Evolutionary conservation across 495 filamentous ascomycete species (phyloP), one percentile per base, ranked within the genome.

Genomic region (Penicillium antarcticum): DNA sequence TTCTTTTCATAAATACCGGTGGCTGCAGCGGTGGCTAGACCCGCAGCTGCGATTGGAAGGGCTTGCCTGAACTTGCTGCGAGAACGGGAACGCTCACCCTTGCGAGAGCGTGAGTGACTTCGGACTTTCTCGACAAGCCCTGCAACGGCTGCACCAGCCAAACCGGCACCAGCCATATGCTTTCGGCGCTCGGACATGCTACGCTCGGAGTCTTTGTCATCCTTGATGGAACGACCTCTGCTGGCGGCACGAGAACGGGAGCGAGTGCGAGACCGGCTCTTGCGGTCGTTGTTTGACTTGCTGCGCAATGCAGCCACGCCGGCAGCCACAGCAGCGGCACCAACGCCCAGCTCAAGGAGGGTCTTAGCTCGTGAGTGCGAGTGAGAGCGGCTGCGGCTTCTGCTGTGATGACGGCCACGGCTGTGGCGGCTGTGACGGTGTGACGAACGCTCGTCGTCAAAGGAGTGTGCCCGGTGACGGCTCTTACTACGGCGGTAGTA

Each of bases 1-100:
- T 81, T 78, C 53, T 78, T 86, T 70, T 96, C 89, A 63, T 91
- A 95, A 12, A 95, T 62, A 35, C 88, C 89, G 57, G 87, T 86
- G 43, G 86, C 84, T 9, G 85, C 89, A 13, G 90, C 91, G 35
- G 83, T 88, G 10, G 87, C 87, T 3, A 92, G 69, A 37, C 88
- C 90, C 12, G 89, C 86, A 12, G 85, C 90, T 12, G 82, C 81
- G 35, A 95, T 84, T 36, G 77, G 87, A 50, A 77, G 79, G 61
- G 75, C 85, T 68, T 76, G 65, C 40, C 79, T 70, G 31, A 87
- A 60, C 14, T 81, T 77, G 46, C 84, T 86, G 58, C 83, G 82
- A 42, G 80, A 84, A 23, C 78, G 71, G 24, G 70, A 73, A 48
- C 69, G 70, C 32, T 73, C 66, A 16, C 75, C 77, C 48, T 74